A percentile compares a stretch with the other conserved stretches of the same genome.
Conservation (phyloP, 1,284 basidiomycete species). For the Sporisorium exsertum region DNA sequence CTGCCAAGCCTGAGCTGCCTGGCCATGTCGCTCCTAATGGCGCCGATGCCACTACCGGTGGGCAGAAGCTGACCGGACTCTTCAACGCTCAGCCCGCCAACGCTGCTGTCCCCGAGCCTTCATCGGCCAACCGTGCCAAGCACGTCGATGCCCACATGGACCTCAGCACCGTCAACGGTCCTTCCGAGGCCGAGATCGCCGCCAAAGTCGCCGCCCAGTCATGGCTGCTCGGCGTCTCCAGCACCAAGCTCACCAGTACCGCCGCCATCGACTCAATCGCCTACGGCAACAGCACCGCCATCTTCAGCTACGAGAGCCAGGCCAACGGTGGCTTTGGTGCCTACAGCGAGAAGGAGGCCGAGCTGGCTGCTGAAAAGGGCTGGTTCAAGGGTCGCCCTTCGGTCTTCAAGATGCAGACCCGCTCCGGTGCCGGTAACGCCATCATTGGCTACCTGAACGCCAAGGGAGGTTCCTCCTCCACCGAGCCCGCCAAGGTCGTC, state of each 20-base stretch:
- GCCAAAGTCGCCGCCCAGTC: conserved; percentile 46
- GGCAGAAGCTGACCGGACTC: conserved; percentile 51
- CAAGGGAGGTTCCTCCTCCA: conserved; percentile 47
- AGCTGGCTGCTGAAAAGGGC: conserved; percentile 38
- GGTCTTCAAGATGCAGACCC: conserved; percentile 68
- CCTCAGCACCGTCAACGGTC: conserved; percentile 46
- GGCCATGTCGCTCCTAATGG: conserved; percentile 46
- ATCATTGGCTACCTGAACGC: conserved; percentile 65
- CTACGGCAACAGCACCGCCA: conserved; percentile 60
- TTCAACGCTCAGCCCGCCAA: conserved; percentile 48
- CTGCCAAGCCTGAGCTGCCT: conserved; percentile 34
- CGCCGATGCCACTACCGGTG: conserved; percentile 44
- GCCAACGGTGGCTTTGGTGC: conserved; percentile 64
- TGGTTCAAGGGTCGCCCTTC: conserved; percentile 53
- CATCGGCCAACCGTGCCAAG: conserved; percentile 48
- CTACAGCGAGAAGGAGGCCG: conserved; percentile 60
- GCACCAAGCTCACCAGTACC: conserved; percentile 51
- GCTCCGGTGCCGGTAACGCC: conserved; percentile 75
- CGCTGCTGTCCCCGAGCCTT: conserved; percentile 49
- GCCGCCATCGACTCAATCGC: conserved; percentile 63
- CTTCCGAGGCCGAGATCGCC: conserved; percentile 47
- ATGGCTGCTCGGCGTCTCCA: conserved; percentile 57
- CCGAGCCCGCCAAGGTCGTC: conserved; percentile 51
- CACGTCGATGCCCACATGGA: conserved; percentile 54
- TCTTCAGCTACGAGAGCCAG: conserved; percentile 68